Conservation (phyloP, 2,329 filamentous ascomycete genomes). For the Hirsutella rhossiliensis region DNA sequence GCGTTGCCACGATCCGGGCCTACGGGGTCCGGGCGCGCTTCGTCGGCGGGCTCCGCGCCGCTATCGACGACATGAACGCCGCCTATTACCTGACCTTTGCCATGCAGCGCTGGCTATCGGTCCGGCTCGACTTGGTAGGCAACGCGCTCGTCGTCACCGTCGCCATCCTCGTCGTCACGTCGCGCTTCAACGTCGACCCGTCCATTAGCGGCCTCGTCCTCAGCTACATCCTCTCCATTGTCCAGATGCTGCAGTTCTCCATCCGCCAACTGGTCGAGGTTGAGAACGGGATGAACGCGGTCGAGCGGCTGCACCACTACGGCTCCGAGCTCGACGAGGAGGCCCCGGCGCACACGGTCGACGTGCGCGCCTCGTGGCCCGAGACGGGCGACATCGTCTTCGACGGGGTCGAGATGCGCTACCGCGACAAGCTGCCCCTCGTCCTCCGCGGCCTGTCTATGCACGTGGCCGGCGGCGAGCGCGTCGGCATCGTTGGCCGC, state of each 20-base stretch:
- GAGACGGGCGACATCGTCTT: conserved; percentile 74
- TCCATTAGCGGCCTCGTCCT: conserved; percentile 81
- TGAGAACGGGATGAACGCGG: conserved; percentile 96
- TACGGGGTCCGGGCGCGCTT: conserved; percentile 77
- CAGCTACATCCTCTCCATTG: conserved; percentile 85
- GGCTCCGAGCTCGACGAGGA: conserved; percentile 80
- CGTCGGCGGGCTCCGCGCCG: conserved; percentile 50
- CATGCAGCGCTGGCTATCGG: conserved; percentile 86
- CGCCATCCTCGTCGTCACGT: conserved; percentile 84
- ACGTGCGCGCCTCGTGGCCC: conserved; percentile 70
- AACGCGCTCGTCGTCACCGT: conserved; percentile 77
- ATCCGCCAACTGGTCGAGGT: conserved; percentile 90
- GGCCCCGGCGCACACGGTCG: conserved; percentile 65
- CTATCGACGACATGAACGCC: conserved; percentile 84
- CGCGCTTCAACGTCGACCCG: conserved; percentile 72
- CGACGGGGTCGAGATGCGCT: conserved; percentile 66
- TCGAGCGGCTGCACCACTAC: conserved; percentile 85
- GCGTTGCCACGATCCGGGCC: conserved; percentile 75
- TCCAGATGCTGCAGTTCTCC: conserved; percentile 92
- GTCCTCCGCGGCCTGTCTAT: conserved; percentile 61
- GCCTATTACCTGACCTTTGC: conserved; percentile 93
- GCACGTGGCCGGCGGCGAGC: conserved; percentile 63
- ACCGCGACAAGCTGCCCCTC: conserved; percentile 58
- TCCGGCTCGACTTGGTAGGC: conserved; percentile 75
- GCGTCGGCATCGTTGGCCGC: conserved; percentile 70